phyloP scores from a whole-genome alignment of 2,329 filamentous ascomycete genomes.

The Metarhizium robertsii region DNA sequence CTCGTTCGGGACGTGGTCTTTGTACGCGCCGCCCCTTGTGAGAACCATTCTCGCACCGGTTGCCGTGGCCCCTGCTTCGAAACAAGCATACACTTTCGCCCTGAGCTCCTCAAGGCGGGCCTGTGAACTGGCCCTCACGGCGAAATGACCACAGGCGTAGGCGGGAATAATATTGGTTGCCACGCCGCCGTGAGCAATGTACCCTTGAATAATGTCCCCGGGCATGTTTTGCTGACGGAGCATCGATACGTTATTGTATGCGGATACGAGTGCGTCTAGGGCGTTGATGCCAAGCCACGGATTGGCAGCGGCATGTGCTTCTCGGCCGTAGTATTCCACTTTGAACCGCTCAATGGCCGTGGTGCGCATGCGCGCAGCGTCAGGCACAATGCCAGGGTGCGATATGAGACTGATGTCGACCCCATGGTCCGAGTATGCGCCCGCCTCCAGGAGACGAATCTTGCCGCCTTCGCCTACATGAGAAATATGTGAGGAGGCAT shows the following conservation, averaged over 20 bases:
- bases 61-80: conserved; percentile 24
- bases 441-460: conserved; percentile 30
- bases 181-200: conserved; percentile 40
- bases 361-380: conserved; percentile 39
- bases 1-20: conserved; percentile 44
- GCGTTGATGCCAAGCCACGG: conserved; percentile 51
- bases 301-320: conserved; percentile 44
- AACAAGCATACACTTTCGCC: conserved; percentile 30
- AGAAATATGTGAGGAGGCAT: background rate
- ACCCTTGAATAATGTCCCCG: conserved; percentile 35
- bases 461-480: conserved; percentile 34
- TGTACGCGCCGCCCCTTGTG: conserved; percentile 31
- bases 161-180: conserved; percentile 47
- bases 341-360: conserved; percentile 39
- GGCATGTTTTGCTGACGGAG: conserved; percentile 47
- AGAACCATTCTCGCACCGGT: conserved; percentile 38
- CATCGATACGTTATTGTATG: conserved; percentile 35
- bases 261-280: conserved; percentile 42
- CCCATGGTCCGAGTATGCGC: conserved; percentile 20
- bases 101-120: conserved; percentile 29
- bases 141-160: conserved; percentile 32
- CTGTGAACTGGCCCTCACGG: conserved; percentile 33
- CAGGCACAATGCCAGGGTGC: conserved; percentile 22
- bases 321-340: conserved; percentile 42
- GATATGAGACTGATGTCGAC: conserved; percentile 12